Percentiles rank a stretch among this genome's conserved stretches.
phyloP scores from a whole-genome alignment of 768 basidiomycete genomes.

The Rhodotorula graminis region DNA sequence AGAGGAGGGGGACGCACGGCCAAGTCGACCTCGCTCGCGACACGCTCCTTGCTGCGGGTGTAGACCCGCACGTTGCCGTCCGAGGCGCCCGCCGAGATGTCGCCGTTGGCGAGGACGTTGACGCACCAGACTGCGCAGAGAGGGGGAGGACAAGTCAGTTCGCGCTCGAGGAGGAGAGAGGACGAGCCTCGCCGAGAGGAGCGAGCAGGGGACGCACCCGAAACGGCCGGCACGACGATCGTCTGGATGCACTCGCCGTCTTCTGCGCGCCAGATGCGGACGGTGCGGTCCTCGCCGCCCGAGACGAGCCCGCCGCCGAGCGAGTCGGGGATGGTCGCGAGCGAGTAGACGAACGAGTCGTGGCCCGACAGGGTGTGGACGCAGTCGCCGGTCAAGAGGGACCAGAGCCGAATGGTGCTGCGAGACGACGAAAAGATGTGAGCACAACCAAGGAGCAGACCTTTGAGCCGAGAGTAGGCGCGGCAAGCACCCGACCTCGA shows the following conservation, averaged over 20 bases:
- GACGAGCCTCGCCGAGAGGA: not conserved
- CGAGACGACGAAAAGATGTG: no score
- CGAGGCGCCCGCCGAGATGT: constrained; percentile 86
- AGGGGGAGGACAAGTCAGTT: not conserved
- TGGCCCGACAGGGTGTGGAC: constrained; percentile 83
- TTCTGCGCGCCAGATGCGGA: constrained; percentile 74
- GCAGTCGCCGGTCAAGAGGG: constrained; percentile 58
- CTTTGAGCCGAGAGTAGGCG: no score
- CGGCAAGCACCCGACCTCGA: no score
- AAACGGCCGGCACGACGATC: constrained; percentile 87
- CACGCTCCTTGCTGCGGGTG: constrained; percentile 49
- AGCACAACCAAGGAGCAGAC: no score
- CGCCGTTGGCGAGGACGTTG: constrained; percentile 77
- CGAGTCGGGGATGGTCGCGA: constrained; percentile 66
- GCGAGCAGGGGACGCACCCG: constrained; percentile 45
- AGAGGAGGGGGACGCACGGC: constrained; percentile 2
- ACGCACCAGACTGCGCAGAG: constrained; percentile 71
- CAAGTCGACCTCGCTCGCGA: constrained; percentile 21
- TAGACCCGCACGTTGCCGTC: constrained; percentile 85
- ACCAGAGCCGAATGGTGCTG: constrained; percentile 91
- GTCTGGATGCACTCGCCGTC: constrained; percentile 85
- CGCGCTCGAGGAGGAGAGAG: not conserved
- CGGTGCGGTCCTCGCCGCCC: constrained; percentile 88
- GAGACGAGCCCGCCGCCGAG: constrained; percentile 68
- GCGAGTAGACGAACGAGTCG: constrained; percentile 91